Conservation (phyloP, 1,139 yeast genomes). For the Candida neerlandica region DNA sequence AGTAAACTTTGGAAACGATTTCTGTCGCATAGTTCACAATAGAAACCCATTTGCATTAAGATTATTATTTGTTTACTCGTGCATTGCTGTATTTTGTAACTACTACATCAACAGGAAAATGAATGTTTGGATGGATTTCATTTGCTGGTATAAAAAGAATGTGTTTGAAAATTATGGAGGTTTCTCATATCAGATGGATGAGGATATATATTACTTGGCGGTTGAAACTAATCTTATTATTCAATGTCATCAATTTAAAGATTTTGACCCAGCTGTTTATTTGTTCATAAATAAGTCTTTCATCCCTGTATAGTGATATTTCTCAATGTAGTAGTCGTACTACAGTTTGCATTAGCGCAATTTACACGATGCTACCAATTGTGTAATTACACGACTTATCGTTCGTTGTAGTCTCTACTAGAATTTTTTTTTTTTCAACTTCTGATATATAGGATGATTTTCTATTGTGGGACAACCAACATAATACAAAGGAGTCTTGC, state of each 20-base stretch:
- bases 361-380: neutral
- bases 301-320: too few relatives aligned
- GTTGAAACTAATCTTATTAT: neutral
- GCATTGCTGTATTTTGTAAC: neutral
- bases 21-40: neutral
- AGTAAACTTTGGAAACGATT: neutral
- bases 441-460: neutral
- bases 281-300: neutral
- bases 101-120: neutral
- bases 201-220: neutral
- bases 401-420: neutral
- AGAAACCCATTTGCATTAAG: neutral
- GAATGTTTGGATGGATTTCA: neutral
- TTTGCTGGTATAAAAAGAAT: neutral
- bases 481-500: neutral
- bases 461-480: too few relatives aligned
- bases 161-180: neutral
- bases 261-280: neutral
- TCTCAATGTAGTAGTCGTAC: too few relatives aligned
- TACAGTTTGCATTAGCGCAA: too few relatives aligned
- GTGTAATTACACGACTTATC: neutral
- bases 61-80: neutral
- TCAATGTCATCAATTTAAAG: neutral
- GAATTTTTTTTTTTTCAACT: neutral
- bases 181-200: neutral